phyloP scores from a whole-genome alignment of 139 green algal species.

The Tetradesmus obliquus region DNA sequence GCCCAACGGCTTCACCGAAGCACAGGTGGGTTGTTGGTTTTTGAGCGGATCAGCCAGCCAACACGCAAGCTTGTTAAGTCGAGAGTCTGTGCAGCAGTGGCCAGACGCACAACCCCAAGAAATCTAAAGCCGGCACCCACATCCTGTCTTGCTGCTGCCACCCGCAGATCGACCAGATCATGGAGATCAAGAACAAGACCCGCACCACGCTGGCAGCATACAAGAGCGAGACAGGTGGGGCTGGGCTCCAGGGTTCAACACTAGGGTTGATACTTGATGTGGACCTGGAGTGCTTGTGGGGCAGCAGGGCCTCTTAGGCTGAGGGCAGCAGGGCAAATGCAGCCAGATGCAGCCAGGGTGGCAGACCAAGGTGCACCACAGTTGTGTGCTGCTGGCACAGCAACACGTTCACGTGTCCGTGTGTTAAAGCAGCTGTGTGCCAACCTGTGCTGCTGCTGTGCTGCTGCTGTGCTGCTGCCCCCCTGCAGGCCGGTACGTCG shows the following conservation, averaged over 20 bases:
- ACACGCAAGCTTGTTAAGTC: no score
- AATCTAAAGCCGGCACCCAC: no score
- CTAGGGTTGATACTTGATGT: no score
- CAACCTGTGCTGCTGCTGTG: no score
- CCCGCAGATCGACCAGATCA: constrained; percentile 31
- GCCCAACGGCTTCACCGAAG: constrained; percentile 69
- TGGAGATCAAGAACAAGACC: constrained; percentile 64
- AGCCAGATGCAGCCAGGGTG: no score
- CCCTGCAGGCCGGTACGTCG: background rate
- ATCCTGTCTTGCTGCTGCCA: background rate
- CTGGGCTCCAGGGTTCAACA: no score
- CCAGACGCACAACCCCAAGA: no score
- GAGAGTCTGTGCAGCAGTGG: no score
- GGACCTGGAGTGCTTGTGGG: background rate
- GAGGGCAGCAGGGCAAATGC: no score
- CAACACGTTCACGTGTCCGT: background rate
- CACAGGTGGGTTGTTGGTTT: constrained; percentile 53
- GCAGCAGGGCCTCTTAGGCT: no score
- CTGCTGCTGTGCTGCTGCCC: background rate
- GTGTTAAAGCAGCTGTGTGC: background rate
- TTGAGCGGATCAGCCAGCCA: no score
- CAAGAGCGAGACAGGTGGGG: constrained; percentile 34
- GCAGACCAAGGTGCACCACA: no score
- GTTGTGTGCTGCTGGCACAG: background rate
- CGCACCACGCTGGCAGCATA: constrained; percentile 43